Conservation (phyloP, 2,329 filamentous ascomycete genomes). For the Ceratocystis diversiconidia region DNA sequence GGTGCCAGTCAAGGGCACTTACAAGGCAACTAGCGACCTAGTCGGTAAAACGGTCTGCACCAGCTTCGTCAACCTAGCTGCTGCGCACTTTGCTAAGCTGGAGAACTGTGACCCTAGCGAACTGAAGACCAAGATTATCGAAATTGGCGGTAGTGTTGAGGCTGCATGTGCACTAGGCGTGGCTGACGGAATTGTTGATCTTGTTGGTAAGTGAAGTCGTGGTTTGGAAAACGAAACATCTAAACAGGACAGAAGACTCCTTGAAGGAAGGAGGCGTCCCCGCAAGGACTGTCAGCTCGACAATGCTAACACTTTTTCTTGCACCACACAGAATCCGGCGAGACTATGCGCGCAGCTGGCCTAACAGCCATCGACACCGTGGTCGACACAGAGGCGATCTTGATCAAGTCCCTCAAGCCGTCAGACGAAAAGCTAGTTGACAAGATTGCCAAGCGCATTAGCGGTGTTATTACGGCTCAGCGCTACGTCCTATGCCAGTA, state of each 20-base stretch:
- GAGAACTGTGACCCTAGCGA: slow-evolving; percentile 38
- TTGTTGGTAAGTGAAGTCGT: slow-evolving; percentile 61
- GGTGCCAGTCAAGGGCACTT: slow-evolving; percentile 70
- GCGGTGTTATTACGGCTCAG: slow-evolving; percentile 89
- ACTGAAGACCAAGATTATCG: slow-evolving; percentile 69
- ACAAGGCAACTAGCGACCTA: slow-evolving; percentile 57
- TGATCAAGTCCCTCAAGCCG: slow-evolving; percentile 79
- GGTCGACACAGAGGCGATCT: slow-evolving; percentile 69
- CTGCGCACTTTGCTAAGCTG: slow-evolving; percentile 68
- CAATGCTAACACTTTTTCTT: neutral
- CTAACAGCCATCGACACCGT: slow-evolving; percentile 91
- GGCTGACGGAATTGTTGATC: slow-evolving; percentile 91
- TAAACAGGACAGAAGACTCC: neutral
- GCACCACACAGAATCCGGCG: slow-evolving; percentile 61
- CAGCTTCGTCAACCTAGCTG: slow-evolving; percentile 76
- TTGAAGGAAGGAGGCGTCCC: too few species aligned
- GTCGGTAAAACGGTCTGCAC: slow-evolving; percentile 90
- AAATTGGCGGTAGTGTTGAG: slow-evolving; percentile 91
- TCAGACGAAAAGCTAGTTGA: slow-evolving; percentile 69
- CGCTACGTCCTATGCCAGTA: slow-evolving; percentile 92
- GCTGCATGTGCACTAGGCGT: slow-evolving; percentile 91
- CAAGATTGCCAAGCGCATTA: slow-evolving; percentile 72
- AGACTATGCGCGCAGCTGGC: slow-evolving; percentile 94
- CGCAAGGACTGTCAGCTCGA: too few species aligned
- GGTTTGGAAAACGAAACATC: neutral